Evolutionary conservation across 192 early-diverging fungal genomes (phyloP), one percentile per base, ranked within the genome.

Genomic region (Spinellus fusiger): DNA sequence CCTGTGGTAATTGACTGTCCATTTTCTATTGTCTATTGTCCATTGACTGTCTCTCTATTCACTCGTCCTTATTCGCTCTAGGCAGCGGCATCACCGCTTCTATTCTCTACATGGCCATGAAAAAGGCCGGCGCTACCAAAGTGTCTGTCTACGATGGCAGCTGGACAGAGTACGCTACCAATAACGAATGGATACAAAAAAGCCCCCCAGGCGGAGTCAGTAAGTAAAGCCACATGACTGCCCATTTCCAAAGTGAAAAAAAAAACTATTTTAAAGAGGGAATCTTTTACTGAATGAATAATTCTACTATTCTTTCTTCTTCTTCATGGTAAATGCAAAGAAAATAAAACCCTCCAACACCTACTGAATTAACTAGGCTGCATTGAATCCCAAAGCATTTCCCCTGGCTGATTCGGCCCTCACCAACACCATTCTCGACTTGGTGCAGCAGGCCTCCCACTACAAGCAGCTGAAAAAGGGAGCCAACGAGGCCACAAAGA

Each of bases 391-490:
- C 55, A 88, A 85, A 69, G 93, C 93, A 53, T 95, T 91, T 77
- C 93, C 93, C 48, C 81, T 95, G 54, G 95, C 96, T 73, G 92
- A 94, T 65, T 81, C 96, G 51, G 73, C 80, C 51, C 84, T 99
- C 44, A 84, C 88, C 66, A 94, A 87, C 82, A 87, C 87, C 69
- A 97, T 99, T 69, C 84, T 95, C 54, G 96, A 97, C 71, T 83
- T 99, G 38, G 91, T 96, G 60, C 96, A 99, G 80, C 96, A 99
- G 80, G 96, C 96, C 31, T 88, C 92, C 47, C 93, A 99, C 86
- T 99, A 97, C 89, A 97, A 97, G 84, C 96, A 99, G 79, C 84
- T 96, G 63, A 95, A 95, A 81, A 96, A 95, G 86, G 96, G 96
- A 68, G 96, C 95, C 70, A 99, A 99, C 86, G 96, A 99, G 82